Percentiles rank a stretch among this genome's conserved stretches.
Evolutionary conservation across 116 monocot species (phyloP).

Genomic region (Cymodocea nodosa): DNA sequence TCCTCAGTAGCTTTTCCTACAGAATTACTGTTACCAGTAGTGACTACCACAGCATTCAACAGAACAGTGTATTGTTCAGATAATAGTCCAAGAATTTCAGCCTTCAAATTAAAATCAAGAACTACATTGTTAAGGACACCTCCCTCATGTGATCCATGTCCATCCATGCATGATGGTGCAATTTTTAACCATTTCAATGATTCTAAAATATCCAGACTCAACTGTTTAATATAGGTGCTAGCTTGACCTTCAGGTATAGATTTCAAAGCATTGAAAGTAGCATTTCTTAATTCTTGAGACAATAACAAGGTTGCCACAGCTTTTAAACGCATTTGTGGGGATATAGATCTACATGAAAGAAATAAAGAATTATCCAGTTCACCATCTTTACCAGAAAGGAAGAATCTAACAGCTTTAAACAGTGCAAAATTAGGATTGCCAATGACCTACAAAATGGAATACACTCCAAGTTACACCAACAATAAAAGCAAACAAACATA

Average conservation of each 20-base stretch:
- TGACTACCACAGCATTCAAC: constrained; percentile 53
- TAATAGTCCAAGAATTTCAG: constrained; percentile 54
- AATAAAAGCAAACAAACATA: background rate
- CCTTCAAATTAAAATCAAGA: constrained; percentile 24
- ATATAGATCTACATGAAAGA: constrained; percentile 25
- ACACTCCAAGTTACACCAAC: background rate
- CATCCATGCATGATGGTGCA: constrained; percentile 4
- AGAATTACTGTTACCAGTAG: constrained; percentile 55
- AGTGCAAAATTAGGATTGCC: constrained; percentile 59
- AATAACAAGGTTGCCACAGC: constrained; percentile 33
- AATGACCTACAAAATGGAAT: constrained; percentile 41
- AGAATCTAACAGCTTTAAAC: constrained; percentile 60
- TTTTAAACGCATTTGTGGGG: constrained; percentile 24
- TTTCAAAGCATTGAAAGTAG: constrained; percentile 49
- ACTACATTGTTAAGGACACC: background rate
- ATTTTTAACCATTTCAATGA: constrained; percentile 57
- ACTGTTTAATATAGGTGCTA: constrained; percentile 42
- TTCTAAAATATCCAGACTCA: constrained; percentile 44
- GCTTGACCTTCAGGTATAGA: constrained; percentile 85
- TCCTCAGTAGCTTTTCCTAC: constrained; percentile 55
- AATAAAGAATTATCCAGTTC: constrained; percentile 15
- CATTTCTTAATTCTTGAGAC: constrained; percentile 32
- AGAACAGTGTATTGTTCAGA: constrained; percentile 54
- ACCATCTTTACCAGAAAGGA: constrained; percentile 15
- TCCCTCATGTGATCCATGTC: constrained; percentile 5